Base-by-base conservation (phyloP, 1,284 basidiomycete genomes). In the Exobasidium rhododendri region DNA sequence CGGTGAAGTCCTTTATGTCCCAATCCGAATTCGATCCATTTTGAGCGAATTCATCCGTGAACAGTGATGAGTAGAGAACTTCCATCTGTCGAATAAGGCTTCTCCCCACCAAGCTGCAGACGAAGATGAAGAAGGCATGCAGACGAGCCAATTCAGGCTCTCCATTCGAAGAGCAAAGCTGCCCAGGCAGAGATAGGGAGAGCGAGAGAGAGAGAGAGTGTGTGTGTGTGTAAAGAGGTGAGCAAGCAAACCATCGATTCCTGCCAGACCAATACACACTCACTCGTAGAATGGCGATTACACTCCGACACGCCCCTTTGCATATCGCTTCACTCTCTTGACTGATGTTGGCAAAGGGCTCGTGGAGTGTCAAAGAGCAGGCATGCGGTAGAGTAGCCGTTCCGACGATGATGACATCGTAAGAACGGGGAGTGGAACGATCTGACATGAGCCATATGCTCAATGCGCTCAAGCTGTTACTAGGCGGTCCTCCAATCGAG, bases 331-430 rank as follows among this genome's bases (percentile, higher is more conserved):
- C 40, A 32, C 57, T 58, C 29, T 58, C 57, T 20, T 22, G 14
- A 32, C 43, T 30, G 2, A 31, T 3, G 17, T 13, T 14, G 28
- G 50, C 68, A 13, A 73, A 63, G 11, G 70, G 70, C 51, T 73
- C 70, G 58, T 73, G 70, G 20, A 73, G 56, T 44, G 64, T 56
- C 40, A 73, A 66, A 46, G 55, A 65, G 51, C 63, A 64, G 53
- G 66, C 64, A 54, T 69, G 57, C 47, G 68, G 68, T 13, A 50
- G 47, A 20, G 13, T 24, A 26, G 47, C 47, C 24, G 47, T 13
- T 13, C 20, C 26, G 14, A 50, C 24, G 13, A 50, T 28, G 20
- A 50, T 50, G 28, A 14, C 26, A 40, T 40, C 35, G 17, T 40
- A 10, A 40, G 17, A 40, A n/a, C n/a, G n/a, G 35, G 7, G 7